Evolutionary conservation across 768 basidiomycete species (phyloP).

Genomic region (Phylloporus arenicola): DNA sequence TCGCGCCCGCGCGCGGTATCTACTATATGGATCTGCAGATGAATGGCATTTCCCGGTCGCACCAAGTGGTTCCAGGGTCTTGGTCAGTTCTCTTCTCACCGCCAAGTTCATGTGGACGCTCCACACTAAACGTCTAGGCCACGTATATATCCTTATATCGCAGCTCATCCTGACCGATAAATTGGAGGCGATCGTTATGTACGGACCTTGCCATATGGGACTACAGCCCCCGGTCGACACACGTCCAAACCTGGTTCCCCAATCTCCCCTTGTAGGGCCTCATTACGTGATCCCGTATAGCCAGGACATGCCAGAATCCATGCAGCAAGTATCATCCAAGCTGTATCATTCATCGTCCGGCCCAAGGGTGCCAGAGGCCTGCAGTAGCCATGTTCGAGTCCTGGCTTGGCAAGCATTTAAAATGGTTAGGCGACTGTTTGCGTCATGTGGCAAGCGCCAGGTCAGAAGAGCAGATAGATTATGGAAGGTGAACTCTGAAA

Average conservation of each 20-base stretch:
- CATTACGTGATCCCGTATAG: conserved; percentile 15
- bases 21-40: conserved; percentile 13
- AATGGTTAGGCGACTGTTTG: neutral
- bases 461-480: neutral
- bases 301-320: neutral
- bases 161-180: neutral
- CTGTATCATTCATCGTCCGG: neutral
- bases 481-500: neutral
- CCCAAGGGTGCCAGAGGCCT: neutral
- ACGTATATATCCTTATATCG: neutral
- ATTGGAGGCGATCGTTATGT: neutral
- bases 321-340: neutral
- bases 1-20: conserved; percentile 8
- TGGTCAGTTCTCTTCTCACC: neutral
- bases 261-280: neutral
- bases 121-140: neutral
- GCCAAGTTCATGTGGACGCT: conserved; percentile 1
- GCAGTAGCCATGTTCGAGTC: too few species aligned
- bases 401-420: neutral
- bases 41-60: conserved; percentile 1
- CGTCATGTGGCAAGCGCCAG: neutral
- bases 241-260: neutral
- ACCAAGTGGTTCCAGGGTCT: conserved; percentile 2
- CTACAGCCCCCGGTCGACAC: neutral
- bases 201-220: neutral